These are phyloP conservation scores for Petasospora fabianii DNA, from an alignment of 1,139 yeast species.

Conservation along the genomic window DNA sequence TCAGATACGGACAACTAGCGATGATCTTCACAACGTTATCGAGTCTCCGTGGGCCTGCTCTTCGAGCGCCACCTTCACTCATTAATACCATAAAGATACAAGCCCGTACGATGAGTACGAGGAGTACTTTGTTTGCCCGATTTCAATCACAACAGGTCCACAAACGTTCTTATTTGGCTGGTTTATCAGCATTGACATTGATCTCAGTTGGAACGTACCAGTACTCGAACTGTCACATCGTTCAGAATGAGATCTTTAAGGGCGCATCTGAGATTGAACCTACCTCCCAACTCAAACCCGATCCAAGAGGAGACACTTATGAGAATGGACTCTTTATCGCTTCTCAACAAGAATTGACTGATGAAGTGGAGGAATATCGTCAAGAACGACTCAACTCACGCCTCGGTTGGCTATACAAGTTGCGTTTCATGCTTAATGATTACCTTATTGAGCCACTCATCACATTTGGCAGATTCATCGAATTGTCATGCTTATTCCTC, in stretches of 20 bases:
- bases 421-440: conserved; percentile 46
- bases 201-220: background rate
- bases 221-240: background rate
- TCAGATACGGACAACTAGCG: too few species aligned
- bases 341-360: conserved; percentile 47
- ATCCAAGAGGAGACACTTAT: conserved; percentile 53
- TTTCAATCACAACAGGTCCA: background rate
- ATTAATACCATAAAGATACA: too few species aligned
- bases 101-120: too few species aligned
- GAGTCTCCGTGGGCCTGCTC: too few species aligned
- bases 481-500: conserved; percentile 59
- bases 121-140: too few species aligned
- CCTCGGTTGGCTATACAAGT: conserved; percentile 33
- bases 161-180: too few species aligned
- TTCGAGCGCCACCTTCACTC: background rate
- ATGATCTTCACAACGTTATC: too few species aligned
- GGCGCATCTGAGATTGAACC: conserved; percentile 13
- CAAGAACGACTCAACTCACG: conserved; percentile 17
- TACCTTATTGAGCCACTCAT: conserved; percentile 63
- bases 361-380: conserved; percentile 33
- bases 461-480: conserved; percentile 65
- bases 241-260: conserved; percentile 11
- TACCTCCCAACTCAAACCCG: conserved; percentile 34
- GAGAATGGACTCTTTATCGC: conserved; percentile 65
- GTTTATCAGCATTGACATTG: background rate